Evolutionary conservation across 2,329 filamentous ascomycete species (phyloP).

Genomic region (Cercospora nicotianae): DNA sequence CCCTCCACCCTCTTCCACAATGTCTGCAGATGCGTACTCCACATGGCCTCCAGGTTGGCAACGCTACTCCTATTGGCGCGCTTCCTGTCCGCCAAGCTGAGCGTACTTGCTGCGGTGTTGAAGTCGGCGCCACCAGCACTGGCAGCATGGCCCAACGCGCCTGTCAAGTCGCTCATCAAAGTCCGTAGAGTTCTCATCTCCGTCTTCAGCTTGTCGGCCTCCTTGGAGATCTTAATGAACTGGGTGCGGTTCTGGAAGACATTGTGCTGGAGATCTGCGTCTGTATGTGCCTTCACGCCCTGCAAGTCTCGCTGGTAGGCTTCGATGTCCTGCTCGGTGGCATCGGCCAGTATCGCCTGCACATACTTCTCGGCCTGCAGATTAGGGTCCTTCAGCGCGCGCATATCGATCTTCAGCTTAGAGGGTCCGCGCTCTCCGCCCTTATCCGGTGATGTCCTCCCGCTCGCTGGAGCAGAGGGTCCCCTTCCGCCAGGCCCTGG

Average conservation of each 20-base stretch:
- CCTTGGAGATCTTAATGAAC: conserved; percentile 99
- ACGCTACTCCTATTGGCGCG: conserved; percentile 87
- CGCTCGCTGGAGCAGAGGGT: conserved; percentile 10
- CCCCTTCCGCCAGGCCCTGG: not conserved
- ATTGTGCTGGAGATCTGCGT: conserved; percentile 85
- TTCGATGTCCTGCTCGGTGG: conserved; percentile 81
- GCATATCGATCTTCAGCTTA: conserved; percentile 70
- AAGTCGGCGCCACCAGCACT: conserved; percentile 42
- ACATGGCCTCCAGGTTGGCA: conserved; percentile 67
- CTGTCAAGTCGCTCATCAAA: conserved; percentile 84
- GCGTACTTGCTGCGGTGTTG: conserved; percentile 37
- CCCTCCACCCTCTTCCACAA: conserved; percentile 98
- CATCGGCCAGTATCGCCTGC: conserved; percentile 68
- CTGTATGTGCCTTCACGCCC: conserved; percentile 74
- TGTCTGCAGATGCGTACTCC: conserved; percentile 69
- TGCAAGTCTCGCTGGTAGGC: conserved; percentile 75
- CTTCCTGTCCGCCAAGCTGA: conserved; percentile 47
- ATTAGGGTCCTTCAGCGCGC: conserved; percentile 75
- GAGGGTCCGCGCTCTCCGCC: conserved; percentile 25
- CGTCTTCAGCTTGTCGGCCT: conserved; percentile 93
- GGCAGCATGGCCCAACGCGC: conserved; percentile 49
- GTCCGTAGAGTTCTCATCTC: conserved; percentile 91
- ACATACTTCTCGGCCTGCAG: conserved; percentile 74
- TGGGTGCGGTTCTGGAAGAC: conserved; percentile 96
- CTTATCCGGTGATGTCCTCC: conserved; percentile 40